Percentiles rank a stretch among this genome's conserved stretches.
Evolutionary conservation across 2,329 filamentous ascomycete genomes (phyloP).

Genomic region (Alternaria atra): DNA sequence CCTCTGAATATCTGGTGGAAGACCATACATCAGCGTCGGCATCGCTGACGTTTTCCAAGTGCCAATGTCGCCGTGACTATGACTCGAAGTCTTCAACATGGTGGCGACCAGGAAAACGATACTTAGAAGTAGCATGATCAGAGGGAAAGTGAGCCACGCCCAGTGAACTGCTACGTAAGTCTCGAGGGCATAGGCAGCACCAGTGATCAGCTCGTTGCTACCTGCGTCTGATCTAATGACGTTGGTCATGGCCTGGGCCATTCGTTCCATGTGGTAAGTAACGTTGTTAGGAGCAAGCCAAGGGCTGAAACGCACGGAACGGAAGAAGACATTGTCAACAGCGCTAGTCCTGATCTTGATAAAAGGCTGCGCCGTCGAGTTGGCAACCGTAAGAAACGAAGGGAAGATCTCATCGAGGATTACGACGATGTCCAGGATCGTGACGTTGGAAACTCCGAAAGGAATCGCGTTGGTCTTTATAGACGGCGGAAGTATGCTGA

Average conservation of each 20-base stretch:
- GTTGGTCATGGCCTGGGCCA: constrained; percentile 33
- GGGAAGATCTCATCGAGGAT: constrained; percentile 24
- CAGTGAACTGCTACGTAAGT: constrained; percentile 32
- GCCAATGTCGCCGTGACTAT: constrained; percentile 9
- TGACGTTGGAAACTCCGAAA: constrained; percentile 18
- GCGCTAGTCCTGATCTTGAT: constrained; percentile 10
- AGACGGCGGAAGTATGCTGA: constrained; percentile 15
- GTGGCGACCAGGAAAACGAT: constrained; percentile 35
- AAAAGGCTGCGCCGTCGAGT: background rate
- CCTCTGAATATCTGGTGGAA: constrained; percentile 19
- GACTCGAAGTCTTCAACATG: constrained; percentile 32
- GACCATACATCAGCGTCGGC: constrained; percentile 32
- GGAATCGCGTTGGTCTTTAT: background rate
- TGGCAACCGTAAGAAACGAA: constrained; percentile 5
- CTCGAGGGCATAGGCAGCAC: background rate
- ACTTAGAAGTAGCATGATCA: constrained; percentile 31
- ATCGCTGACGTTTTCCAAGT: constrained; percentile 45
- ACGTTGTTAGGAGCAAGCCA: constrained; percentile 36
- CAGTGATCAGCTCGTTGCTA: constrained; percentile 20
- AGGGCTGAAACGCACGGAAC: constrained; percentile 19
- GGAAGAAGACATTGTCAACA: background rate
- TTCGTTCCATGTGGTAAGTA: constrained; percentile 26
- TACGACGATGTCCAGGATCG: background rate
- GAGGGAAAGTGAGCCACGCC: constrained; percentile 43
- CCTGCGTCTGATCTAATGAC: background rate